Conservation (phyloP, 2,329 filamentous ascomycete genomes). For the Teratosphaeria pseudoeucalypti region DNA sequence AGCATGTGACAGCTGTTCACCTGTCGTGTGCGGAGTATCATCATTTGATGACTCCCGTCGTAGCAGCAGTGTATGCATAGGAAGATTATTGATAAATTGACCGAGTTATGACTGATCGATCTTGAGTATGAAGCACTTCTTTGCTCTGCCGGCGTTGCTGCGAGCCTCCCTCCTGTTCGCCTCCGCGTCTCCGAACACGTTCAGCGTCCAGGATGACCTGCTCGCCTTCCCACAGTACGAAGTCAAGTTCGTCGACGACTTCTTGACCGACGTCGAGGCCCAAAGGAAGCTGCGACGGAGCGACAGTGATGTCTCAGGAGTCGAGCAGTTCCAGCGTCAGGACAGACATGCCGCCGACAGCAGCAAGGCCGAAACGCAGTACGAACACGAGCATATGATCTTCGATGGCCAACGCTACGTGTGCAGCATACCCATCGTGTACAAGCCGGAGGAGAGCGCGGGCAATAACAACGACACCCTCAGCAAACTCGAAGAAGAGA, state of each 20-base stretch:
- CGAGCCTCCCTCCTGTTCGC: conserved; percentile 37
- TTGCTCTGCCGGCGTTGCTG: conserved; percentile 38
- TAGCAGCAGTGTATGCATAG: neutral
- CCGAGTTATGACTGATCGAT: neutral
- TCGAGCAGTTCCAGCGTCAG: conserved; percentile 12
- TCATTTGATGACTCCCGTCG: no score
- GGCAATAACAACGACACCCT: conserved; percentile 15
- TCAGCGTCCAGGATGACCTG: conserved; percentile 82
- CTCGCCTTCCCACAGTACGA: conserved; percentile 82
- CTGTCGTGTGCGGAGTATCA: neutral
- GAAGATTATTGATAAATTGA: no score
- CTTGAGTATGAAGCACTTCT: conserved; percentile 35
- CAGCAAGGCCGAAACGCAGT: conserved; percentile 7
- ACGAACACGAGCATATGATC: conserved; percentile 62
- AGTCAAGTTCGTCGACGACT: conserved; percentile 58
- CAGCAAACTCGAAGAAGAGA: conserved; percentile 57
- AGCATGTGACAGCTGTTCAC: neutral
- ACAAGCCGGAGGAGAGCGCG: conserved; percentile 32
- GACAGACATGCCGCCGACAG: conserved; percentile 4
- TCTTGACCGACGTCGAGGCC: conserved; percentile 61
- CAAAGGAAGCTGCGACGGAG: conserved; percentile 43
- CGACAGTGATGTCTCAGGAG: conserved; percentile 6
- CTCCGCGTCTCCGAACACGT: conserved; percentile 46
- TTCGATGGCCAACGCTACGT: conserved; percentile 62
- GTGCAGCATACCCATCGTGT: conserved; percentile 70